Conservation (phyloP, 2,329 filamentous ascomycete genomes). For the Fusarium beomiforme region DNA sequence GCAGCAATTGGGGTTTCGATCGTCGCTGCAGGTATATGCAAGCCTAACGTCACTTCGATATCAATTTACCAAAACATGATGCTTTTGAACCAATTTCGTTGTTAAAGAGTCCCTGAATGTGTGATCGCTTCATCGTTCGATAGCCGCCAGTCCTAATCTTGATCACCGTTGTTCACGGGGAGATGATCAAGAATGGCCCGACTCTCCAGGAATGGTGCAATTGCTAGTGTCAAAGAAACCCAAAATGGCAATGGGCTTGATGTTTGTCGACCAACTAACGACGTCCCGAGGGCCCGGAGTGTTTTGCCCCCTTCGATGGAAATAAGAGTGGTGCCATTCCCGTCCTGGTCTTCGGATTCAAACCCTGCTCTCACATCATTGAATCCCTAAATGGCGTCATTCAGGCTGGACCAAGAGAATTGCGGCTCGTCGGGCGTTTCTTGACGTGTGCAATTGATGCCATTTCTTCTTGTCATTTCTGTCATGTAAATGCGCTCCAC, state of each 20-base stretch:
- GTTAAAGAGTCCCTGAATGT: background rate
- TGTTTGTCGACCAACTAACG: background rate
- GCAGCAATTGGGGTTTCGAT: background rate
- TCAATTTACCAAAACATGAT: background rate
- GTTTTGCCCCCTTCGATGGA: background rate
- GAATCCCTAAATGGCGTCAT: conserved; percentile 34
- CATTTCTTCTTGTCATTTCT: background rate
- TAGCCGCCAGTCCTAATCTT: background rate
- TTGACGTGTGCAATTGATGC: background rate
- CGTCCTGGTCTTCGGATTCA: background rate
- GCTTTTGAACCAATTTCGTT: background rate
- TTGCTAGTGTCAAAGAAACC: background rate
- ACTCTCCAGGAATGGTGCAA: conserved; percentile 8
- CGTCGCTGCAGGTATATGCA: background rate
- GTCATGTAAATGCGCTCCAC: background rate
- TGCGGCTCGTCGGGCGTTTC: conserved; percentile 25
- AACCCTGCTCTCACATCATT: conserved; percentile 31
- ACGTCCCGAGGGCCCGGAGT: conserved; percentile 11
- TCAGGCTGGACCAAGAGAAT: conserved; percentile 8
- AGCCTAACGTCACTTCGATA: background rate
- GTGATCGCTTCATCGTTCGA: background rate
- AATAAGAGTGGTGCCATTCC: conserved; percentile 21
- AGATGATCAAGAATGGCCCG: conserved; percentile 12
- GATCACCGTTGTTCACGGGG: background rate
- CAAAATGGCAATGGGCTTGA: background rate